These are phyloP conservation scores for Cytospora piceicola DNA, from an alignment of 2,329 filamentous ascomycete species.

Conservation along the genomic window DNA sequence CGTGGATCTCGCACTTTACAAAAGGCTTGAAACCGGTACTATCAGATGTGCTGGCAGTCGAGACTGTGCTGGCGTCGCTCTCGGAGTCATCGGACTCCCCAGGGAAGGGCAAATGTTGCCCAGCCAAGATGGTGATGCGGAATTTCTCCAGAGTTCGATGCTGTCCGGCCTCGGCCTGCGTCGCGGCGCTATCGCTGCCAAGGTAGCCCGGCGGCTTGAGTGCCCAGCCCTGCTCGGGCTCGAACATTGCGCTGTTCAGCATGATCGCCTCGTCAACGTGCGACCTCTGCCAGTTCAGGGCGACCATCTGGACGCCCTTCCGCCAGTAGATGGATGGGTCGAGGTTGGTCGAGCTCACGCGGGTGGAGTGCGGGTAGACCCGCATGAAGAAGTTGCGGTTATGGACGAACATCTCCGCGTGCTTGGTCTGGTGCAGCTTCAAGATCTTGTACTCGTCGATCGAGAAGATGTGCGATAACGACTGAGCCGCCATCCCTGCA, in stretches of 20 bases:
- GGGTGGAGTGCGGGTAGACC: slow-evolving; percentile 80
- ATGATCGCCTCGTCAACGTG: slow-evolving; percentile 87
- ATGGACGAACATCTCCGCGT: slow-evolving; percentile 80
- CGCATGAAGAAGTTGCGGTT: slow-evolving; percentile 89
- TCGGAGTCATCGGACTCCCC: slow-evolving; percentile 47
- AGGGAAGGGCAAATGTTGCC: slow-evolving; percentile 68
- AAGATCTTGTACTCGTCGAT: slow-evolving; percentile 81
- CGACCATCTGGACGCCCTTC: slow-evolving; percentile 94
- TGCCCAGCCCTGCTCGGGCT: slow-evolving; percentile 80
- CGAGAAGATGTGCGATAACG: slow-evolving; percentile 77
- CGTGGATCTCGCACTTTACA: slow-evolving; percentile 79
- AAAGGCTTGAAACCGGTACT: slow-evolving; percentile 68
- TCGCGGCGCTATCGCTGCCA: slow-evolving; percentile 45
- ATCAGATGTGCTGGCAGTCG: slow-evolving; percentile 46
- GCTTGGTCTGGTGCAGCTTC: slow-evolving; percentile 60
- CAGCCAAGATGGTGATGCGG: slow-evolving; percentile 73
- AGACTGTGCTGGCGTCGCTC: slow-evolving; percentile 38
- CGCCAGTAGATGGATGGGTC: slow-evolving; percentile 92
- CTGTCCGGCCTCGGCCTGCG: slow-evolving; percentile 50
- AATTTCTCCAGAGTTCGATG: slow-evolving; percentile 63
- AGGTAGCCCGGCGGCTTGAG: slow-evolving; percentile 81
- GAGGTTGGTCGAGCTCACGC: slow-evolving; percentile 89
- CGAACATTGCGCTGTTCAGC: slow-evolving; percentile 97
- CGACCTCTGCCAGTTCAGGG: slow-evolving; percentile 90
- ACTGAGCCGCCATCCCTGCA: slow-evolving; percentile 63